Evolutionary conservation across 192 early-diverging fungal genomes (phyloP), one percentile per base, ranked within the genome.

Genomic region (Martensiomyces pterosporus): DNA sequence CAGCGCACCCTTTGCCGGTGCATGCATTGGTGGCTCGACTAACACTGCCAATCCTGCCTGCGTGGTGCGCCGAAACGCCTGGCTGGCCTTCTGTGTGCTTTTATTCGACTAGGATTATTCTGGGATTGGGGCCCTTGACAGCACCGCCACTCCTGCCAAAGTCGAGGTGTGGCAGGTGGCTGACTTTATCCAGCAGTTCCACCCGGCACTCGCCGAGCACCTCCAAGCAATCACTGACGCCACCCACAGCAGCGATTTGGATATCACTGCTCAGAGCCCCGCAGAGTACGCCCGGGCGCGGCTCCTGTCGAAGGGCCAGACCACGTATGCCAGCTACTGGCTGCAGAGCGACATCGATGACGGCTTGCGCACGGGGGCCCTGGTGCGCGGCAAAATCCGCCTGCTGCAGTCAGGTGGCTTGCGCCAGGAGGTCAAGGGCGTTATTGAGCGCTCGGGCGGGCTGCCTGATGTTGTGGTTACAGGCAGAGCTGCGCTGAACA

Each of bases 381-480:
- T 75, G 23, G 47, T 68, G 9, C 55, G 40, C 10, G 72, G 72
- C 51, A 74, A 51, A 24, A 53, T 74, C 26, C 53, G 70, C 33
- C 13, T 73, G 16, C 9, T 40, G 44, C 45, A 38, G 2, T 25
- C 33, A 15, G 38, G 52, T 21, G 42, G 50, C 34, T 34, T 37
- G 13, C 64, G 35, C 19, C 24, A 21, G 15, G 64, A 55, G 25
- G 3, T 40, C 1, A 42, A 62, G 40, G 70, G 64, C 36, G 29
- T 63, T 7, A 52, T 63, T 17, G 65, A 64, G 52, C 60, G 71
- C 24, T 26, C 15, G 17, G 70, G 47, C 15, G 79, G 73, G 7
- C 50, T 57, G 24, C 64, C 73, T 6, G 81, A 79, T 26, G 82
- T 88, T 53, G 57, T 83, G 3, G 75, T 88, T 39, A 55, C 72